Conservation (phyloP, 2,329 filamentous ascomycete species). For the Botryotinia globosa region DNA sequence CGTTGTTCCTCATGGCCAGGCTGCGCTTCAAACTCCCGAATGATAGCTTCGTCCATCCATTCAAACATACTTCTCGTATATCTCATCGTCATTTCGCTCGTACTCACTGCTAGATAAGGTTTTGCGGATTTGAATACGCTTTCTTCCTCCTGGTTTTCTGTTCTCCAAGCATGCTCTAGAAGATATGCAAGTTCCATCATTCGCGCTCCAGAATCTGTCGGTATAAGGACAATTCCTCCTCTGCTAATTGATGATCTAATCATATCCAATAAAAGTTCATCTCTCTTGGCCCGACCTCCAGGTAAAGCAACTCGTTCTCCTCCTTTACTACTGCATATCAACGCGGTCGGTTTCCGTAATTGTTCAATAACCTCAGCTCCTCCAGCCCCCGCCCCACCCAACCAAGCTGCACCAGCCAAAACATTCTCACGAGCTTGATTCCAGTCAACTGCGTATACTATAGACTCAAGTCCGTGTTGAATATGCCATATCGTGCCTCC, state of each 20-base stretch:
- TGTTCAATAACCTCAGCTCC: conserved; percentile 92
- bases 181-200: conserved; percentile 90
- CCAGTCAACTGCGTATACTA: conserved; percentile 98
- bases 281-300: conserved; percentile 74
- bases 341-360: conserved; percentile 84
- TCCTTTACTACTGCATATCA: conserved; percentile 87
- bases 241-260: conserved; percentile 74
- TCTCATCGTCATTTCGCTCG: conserved; percentile 82
- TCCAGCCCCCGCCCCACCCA: conserved; percentile 75
- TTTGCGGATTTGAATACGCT: conserved; percentile 53
- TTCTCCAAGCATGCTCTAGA: conserved; percentile 86
- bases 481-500: conserved; percentile 99
- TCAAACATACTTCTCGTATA: conserved; percentile 95
- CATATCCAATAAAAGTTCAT: conserved; percentile 80
- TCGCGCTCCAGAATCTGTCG: conserved; percentile 91
- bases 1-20: conserved; percentile 35
- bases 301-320: conserved; percentile 67
- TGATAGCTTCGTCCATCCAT: conserved; percentile 97
- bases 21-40: conserved; percentile 82
- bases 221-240: conserved; percentile 88
- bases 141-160: conserved; percentile 53
- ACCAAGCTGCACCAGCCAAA: conserved; percentile 87
- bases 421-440: conserved; percentile 97
- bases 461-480: conserved; percentile 92
- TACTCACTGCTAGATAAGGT: conserved; percentile 82